Evolutionary conservation across 495 filamentous ascomycete genomes (phyloP).

Genomic region (Xylaria nigripes): DNA sequence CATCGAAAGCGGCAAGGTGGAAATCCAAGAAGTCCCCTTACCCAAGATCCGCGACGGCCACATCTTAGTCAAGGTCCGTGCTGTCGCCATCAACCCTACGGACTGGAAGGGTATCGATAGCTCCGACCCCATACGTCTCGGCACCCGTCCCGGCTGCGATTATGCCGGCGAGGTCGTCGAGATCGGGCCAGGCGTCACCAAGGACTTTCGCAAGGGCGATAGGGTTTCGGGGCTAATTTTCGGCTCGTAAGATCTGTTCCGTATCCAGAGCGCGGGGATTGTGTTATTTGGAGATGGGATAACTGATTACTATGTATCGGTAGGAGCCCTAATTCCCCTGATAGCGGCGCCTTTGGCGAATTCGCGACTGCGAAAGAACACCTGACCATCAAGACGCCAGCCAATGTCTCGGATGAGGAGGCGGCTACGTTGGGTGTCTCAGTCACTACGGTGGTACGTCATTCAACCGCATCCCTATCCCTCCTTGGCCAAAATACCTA

Average conservation of each 20-base stretch:
- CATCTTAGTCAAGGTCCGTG: constrained; percentile 42
- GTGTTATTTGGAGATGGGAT: too few species aligned
- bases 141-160: constrained; percentile 24
- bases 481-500: too few species aligned
- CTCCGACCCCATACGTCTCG: not conserved
- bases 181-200: constrained; percentile 24
- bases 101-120: constrained; percentile 48
- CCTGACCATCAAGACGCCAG: constrained; percentile 27
- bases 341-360: constrained; percentile 35
- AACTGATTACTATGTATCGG: too few species aligned
- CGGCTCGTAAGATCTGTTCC: constrained; percentile 16
- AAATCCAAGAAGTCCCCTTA: not conserved
- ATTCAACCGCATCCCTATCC: too few species aligned
- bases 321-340: constrained; percentile 1
- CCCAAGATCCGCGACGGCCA: constrained; percentile 33
- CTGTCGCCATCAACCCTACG: constrained; percentile 48
- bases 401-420: constrained; percentile 32
- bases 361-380: constrained; percentile 25
- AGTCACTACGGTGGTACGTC: constrained; percentile 36
- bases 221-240: constrained; percentile 33
- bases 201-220: constrained; percentile 27
- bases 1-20: not conserved
- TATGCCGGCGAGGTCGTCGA: constrained; percentile 34
- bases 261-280: not conserved
- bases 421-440: constrained; percentile 43